Percentiles rank a stretch among this genome's conserved stretches.
Evolutionary conservation across 345 rosid genomes (phyloP).

Genomic region (Physaria fendleri): DNA sequence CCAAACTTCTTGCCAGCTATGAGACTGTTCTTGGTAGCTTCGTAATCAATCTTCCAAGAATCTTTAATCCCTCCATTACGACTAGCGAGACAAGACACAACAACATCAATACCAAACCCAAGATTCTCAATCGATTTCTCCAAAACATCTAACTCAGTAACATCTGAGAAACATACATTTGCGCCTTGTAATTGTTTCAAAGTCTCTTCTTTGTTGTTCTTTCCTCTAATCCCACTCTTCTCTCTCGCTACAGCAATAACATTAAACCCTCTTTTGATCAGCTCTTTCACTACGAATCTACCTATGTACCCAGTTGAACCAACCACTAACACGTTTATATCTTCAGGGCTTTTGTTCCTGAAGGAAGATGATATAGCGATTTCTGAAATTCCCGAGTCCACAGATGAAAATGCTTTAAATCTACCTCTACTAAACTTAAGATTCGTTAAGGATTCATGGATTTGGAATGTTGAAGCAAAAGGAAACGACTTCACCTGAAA

Average conservation of each 20-base stretch:
- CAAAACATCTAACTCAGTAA: conserved; percentile 46
- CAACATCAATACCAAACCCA: conserved; percentile 57
- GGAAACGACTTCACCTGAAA: conserved; percentile 50
- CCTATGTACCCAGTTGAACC: conserved; percentile 98
- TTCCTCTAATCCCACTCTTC: conserved; percentile 72
- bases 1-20: conserved; percentile 69
- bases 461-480: conserved; percentile 15
- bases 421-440: conserved; percentile 29
- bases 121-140: conserved; percentile 45
- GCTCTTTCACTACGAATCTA: conserved; percentile 72
- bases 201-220: conserved; percentile 57
- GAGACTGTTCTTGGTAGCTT: conserved; percentile 84
- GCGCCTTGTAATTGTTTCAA: conserved; percentile 54
- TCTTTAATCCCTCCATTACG: conserved; percentile 81
- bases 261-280: conserved; percentile 73
- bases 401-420: conserved; percentile 36
- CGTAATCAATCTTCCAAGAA: conserved; percentile 93
- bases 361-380: conserved; percentile 36
- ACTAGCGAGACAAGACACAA: conserved; percentile 90
- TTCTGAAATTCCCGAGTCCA: conserved; percentile 32
- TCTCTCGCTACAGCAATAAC: conserved; percentile 81
- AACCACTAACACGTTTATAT: conserved; percentile 65
- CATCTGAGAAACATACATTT: conserved; percentile 79
- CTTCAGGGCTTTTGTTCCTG: conserved; percentile 52
- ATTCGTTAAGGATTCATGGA: conserved; percentile 14